Evolutionary conservation across 2,329 filamentous ascomycete species (phyloP).

Genomic region (Gremmenia infestans): DNA sequence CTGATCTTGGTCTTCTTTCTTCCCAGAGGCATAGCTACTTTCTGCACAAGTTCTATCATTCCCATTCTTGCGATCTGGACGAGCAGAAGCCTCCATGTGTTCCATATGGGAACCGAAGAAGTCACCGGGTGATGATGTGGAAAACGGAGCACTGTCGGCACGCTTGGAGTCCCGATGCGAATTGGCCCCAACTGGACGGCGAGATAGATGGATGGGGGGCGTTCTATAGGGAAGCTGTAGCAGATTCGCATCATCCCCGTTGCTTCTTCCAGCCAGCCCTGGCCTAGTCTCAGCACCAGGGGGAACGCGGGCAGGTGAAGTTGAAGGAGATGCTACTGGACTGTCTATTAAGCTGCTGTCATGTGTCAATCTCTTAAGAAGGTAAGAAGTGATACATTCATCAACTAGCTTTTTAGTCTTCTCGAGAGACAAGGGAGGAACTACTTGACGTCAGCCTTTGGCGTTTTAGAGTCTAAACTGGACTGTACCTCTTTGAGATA

Average conservation of each 20-base stretch:
- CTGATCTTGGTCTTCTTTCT: slow-evolving; percentile 28
- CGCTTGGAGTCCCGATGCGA: slow-evolving; percentile 1
- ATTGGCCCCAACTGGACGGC: slow-evolving; percentile 3
- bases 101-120: slow-evolving; percentile 21
- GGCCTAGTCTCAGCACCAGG: background rate
- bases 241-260: background rate
- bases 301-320: slow-evolving; percentile 13
- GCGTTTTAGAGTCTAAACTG: background rate
- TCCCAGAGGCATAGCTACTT: background rate
- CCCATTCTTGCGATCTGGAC: background rate
- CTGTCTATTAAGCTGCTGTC: slow-evolving; percentile 27
- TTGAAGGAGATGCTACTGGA: slow-evolving; percentile 17
- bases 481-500: slow-evolving; percentile 21
- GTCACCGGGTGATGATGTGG: slow-evolving; percentile 24
- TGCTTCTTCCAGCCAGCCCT: background rate
- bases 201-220: slow-evolving; percentile 13
- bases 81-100: slow-evolving; percentile 6
- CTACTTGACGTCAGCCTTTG: slow-evolving; percentile 23
- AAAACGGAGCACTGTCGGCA: slow-evolving; percentile 16
- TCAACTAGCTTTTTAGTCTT: slow-evolving; percentile 55
- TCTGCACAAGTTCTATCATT: background rate
- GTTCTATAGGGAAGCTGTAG: background rate
- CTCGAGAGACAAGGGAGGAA: slow-evolving; percentile 51
- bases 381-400: slow-evolving; percentile 44
- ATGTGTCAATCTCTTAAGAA: slow-evolving; percentile 38